Conservation (phyloP, 768 basidiomycete genomes). For the Lactarius sanguifluus region DNA sequence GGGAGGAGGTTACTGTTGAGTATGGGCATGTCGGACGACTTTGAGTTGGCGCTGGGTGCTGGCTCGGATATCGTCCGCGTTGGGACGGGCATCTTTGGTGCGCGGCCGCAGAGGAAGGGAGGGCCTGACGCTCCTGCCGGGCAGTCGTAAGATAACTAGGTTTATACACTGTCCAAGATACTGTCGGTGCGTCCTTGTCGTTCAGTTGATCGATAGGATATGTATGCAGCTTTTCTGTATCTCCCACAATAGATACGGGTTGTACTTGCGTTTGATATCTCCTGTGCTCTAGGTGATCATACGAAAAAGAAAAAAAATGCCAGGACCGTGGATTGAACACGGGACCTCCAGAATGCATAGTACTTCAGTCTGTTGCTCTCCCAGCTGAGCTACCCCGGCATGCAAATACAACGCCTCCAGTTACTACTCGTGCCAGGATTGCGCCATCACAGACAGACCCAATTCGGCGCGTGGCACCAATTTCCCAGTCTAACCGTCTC, state of each 20-base stretch:
- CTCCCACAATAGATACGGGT: neutral
- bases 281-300: too few relatives aligned
- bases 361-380: constrained; percentile 37
- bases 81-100: constrained; percentile 62
- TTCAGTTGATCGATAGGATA: neutral
- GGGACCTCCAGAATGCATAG: constrained; percentile 61
- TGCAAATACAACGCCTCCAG: neutral
- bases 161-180: too few relatives aligned
- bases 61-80: constrained; percentile 90
- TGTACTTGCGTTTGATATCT: too few relatives aligned
- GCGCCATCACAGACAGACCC: neutral
- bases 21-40: constrained; percentile 99
- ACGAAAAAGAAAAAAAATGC: constrained; percentile 42
- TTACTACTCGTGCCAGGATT: neutral
- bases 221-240: neutral
- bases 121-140: neutral
- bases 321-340: constrained; percentile 79
- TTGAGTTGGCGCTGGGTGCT: constrained; percentile 76
- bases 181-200: neutral
- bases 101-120: constrained; percentile 22
- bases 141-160: neutral
- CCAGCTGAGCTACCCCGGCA: constrained; percentile 37
- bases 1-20: constrained; percentile 62
- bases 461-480: neutral
- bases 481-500: neutral